Conservation (phyloP, 257 asterid genomes). For the Ocimum tenuiflorum region DNA sequence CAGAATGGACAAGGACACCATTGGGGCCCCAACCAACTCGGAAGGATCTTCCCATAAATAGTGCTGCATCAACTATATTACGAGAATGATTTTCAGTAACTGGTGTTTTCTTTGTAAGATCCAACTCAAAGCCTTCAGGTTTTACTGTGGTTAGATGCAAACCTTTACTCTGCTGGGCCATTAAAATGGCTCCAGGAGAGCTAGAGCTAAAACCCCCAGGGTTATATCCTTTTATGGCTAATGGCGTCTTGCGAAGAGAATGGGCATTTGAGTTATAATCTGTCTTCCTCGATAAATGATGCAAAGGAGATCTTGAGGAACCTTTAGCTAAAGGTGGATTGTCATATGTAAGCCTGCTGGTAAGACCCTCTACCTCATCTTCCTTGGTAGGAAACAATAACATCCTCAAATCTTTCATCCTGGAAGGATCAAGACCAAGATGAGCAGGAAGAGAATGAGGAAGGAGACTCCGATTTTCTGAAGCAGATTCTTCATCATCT, state of each 20-base stretch:
- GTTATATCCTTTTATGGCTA: slow-evolving; percentile 71
- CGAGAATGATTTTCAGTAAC: slow-evolving; percentile 51
- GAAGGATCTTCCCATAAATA: slow-evolving; percentile 96
- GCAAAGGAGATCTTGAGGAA: slow-evolving; percentile 53
- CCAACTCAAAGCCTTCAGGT: slow-evolving; percentile 72
- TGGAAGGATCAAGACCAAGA: slow-evolving; percentile 85
- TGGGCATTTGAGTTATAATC: slow-evolving; percentile 36
- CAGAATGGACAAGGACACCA: slow-evolving; percentile 90
- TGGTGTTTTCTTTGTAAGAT: slow-evolving; percentile 56
- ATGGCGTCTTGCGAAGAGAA: slow-evolving; percentile 71
- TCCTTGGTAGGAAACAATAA: slow-evolving; percentile 63
- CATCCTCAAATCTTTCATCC: slow-evolving; percentile 78
- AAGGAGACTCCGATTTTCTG: slow-evolving; percentile 44
- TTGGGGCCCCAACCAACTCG: slow-evolving; percentile 99
- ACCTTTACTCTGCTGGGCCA: slow-evolving; percentile 72
- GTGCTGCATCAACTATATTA: slow-evolving; percentile 87
- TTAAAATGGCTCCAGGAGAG: slow-evolving; percentile 64
- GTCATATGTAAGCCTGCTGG: slow-evolving; percentile 34
- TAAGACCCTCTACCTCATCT: slow-evolving; percentile 48
- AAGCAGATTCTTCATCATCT: slow-evolving; percentile 44
- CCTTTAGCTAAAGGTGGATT: slow-evolving; percentile 43
- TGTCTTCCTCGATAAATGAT: slow-evolving; percentile 32
- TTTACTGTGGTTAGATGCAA: slow-evolving; percentile 41
- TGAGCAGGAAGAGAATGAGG: slow-evolving; percentile 96
- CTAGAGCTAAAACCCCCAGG: slow-evolving; percentile 59